These are phyloP conservation scores for Lodderomyces margitis DNA, from an alignment of 1,139 yeast species.

Conservation along the genomic window DNA sequence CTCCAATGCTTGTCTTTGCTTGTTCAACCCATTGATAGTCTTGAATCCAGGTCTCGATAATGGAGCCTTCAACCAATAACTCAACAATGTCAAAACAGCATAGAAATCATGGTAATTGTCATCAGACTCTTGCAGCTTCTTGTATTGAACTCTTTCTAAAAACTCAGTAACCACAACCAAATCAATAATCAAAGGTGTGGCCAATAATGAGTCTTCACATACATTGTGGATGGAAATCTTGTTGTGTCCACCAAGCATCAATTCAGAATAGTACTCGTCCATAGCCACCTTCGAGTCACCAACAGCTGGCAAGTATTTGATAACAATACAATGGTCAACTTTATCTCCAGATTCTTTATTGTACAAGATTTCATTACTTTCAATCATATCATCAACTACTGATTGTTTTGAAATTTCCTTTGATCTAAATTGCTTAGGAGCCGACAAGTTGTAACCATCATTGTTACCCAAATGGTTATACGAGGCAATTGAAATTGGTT, in stretches of 20 bases:
- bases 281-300: constrained; percentile 97
- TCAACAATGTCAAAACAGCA: constrained; percentile 81
- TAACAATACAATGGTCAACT: constrained; percentile 93
- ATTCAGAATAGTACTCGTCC: constrained; percentile 96
- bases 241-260: constrained; percentile 97
- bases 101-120: constrained; percentile 64
- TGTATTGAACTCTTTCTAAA: constrained; percentile 80
- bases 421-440: constrained; percentile 91
- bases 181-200: constrained; percentile 92
- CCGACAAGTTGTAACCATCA: constrained; percentile 89
- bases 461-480: constrained; percentile 96
- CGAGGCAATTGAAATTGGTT: constrained; percentile 90
- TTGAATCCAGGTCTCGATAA: constrained; percentile 87
- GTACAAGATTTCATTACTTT: constrained; percentile 81
- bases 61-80: constrained; percentile 98
- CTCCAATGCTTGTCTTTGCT: constrained; percentile 90
- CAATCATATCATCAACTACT: constrained; percentile 93
- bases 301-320: constrained; percentile 90
- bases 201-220: constrained; percentile 93
- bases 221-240: constrained; percentile 91
- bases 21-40: constrained; percentile 90
- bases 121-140: constrained; percentile 42
- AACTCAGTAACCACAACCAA: constrained; percentile 88
- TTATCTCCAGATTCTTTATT: constrained; percentile 75
- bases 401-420: constrained; percentile 93